Percentiles rank a stretch among this genome's conserved stretches.
These are phyloP conservation scores for Dillenia turbinata DNA, from an alignment of 164 flowering plant genomes.

Conservation along the genomic window DNA sequence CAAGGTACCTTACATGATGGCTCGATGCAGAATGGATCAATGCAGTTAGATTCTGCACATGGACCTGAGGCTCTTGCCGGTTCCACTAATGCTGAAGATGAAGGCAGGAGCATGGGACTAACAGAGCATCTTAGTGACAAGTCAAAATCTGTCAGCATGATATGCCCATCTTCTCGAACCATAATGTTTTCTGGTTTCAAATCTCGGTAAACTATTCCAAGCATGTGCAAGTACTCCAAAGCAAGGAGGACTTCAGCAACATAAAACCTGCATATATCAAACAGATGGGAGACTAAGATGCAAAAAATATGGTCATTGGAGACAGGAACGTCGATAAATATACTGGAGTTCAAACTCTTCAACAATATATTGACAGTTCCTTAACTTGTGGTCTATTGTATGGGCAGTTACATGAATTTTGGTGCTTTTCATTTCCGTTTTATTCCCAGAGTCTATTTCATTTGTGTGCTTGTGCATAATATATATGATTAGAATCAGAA, in stretches of 20 bases:
- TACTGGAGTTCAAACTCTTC: too few species aligned
- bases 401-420: too few species aligned
- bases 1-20: slow-evolving; percentile 52
- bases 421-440: too few species aligned
- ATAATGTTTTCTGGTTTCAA: slow-evolving; percentile 91
- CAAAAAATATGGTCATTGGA: too few species aligned
- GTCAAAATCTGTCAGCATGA: slow-evolving; percentile 93
- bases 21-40: slow-evolving; percentile 57
- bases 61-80: slow-evolving; percentile 43
- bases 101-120: slow-evolving; percentile 51
- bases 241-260: slow-evolving; percentile 94
- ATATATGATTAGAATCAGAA: too few species aligned
- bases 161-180: slow-evolving; percentile 84
- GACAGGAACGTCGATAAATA: too few species aligned
- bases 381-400: too few species aligned
- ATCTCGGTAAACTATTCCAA: slow-evolving; percentile 86
- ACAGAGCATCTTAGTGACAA: slow-evolving; percentile 62
- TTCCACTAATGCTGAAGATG: slow-evolving; percentile 25
- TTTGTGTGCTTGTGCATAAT: too few species aligned
- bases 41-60: slow-evolving; percentile 46
- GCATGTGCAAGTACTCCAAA: slow-evolving; percentile 84
- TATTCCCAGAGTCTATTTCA: too few species aligned
- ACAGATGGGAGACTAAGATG: too few species aligned
- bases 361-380: too few species aligned
- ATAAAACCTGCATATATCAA: slow-evolving; percentile 49